These are phyloP conservation scores for Fusarium oligoseptatum DNA, from an alignment of 2,329 filamentous ascomycete species.

Conservation along the genomic window DNA sequence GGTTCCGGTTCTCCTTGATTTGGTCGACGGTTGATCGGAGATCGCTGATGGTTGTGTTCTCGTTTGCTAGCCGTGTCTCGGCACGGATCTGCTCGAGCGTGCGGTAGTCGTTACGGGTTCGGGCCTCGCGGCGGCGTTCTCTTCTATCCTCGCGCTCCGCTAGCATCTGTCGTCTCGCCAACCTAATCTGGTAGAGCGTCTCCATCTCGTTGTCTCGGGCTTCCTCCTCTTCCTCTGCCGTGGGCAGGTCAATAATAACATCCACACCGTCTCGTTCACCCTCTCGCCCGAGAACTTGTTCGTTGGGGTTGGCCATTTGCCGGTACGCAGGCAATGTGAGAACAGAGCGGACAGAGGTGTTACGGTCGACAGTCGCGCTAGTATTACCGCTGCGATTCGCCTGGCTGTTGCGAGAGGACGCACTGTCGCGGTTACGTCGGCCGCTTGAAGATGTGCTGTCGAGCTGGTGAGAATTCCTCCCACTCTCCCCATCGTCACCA, in stretches of 20 bases:
- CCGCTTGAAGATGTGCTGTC: constrained; percentile 34
- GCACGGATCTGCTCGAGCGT: constrained; percentile 77
- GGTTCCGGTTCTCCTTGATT: constrained; percentile 71
- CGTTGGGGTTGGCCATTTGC: constrained; percentile 76
- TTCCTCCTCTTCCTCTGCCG: constrained; percentile 81
- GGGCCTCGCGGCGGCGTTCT: constrained; percentile 77
- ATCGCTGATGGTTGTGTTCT: constrained; percentile 67
- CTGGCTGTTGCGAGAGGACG: constrained; percentile 17
- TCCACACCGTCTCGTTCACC: constrained; percentile 95
- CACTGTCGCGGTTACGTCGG: constrained; percentile 31
- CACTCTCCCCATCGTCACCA: constrained; percentile 45
- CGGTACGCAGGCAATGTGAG: constrained; percentile 94
- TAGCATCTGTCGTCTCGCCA: constrained; percentile 80
- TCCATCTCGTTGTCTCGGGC: constrained; percentile 93
- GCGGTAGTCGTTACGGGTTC: constrained; percentile 75
- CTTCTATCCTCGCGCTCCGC: constrained; percentile 84
- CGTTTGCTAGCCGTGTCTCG: constrained; percentile 62
- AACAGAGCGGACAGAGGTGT: constrained; percentile 90
- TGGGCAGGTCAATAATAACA: constrained; percentile 87
- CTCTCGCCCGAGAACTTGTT: constrained; percentile 87
- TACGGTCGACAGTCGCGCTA: constrained; percentile 74
- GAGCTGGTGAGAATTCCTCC: constrained; percentile 45
- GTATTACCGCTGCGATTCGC: constrained; percentile 38
- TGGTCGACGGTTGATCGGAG: constrained; percentile 68
- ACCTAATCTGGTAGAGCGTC: constrained; percentile 87